Evolutionary conservation across 2,329 filamentous ascomycete genomes (phyloP), one percentile per base, ranked within the genome.

Genomic region (Nemania serpens): DNA sequence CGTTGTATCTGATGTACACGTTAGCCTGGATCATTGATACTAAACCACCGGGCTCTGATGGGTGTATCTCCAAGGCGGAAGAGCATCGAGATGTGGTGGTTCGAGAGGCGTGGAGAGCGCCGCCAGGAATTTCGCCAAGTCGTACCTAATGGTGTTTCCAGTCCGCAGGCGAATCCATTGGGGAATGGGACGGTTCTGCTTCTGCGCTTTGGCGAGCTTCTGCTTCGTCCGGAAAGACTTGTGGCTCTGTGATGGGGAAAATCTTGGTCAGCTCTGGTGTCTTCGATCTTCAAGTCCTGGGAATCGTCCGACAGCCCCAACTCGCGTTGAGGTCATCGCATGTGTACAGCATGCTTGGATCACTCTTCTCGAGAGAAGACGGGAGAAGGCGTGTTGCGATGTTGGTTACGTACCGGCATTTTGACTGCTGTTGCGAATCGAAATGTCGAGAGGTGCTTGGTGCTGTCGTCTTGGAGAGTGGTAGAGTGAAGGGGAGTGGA

Each of bases 221-320:
- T 96, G 91, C 93, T 99, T 99, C 84, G 93, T 97, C 82, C 93
- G 91, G 93, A 99, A 99, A 80, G 93, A 91, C 90, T 99, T 99
- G 87, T 99, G 93, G 90, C 90, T 94, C 94, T 98, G 81, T 78
- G 64, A 62, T 66, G 59, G 43, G 51, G 58, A 39, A 51, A 46
- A 61, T 43, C n/a, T 57, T 56, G 22, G 60, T 66, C 53, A 66
- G 65, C 60, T 59, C 7, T 29, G 39, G 42, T 59, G 39, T 59
- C 20, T 17, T 9, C 34, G 25, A 47, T 50, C 15, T 57, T 33
- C 18, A 22, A 18, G 2, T 53, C 18, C 29, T n/a, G 10, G 20
- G 4, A 49, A 36, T 39, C 17, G 15, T 25, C 12, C 10, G 12
- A 37, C 29, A 41, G 36, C 20, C 25, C 50, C 22, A 25, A 3